Percentiles rank a stretch among this genome's conserved stretches.
Evolutionary conservation across 1,284 basidiomycete genomes (phyloP).

Genomic region (Trametes sp.): DNA sequence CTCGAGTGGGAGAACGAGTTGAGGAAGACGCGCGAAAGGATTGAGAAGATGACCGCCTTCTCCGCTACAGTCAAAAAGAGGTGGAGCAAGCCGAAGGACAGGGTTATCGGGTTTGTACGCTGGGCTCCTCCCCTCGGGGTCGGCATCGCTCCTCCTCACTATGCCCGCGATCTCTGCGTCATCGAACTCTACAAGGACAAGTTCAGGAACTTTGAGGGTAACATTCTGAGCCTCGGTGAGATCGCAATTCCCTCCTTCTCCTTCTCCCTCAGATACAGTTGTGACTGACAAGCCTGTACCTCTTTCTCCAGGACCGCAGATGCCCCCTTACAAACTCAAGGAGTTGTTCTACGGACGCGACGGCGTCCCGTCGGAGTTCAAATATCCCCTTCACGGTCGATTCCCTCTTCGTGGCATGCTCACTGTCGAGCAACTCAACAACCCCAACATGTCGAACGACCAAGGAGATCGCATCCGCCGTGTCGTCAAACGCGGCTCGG

Average conservation of each 20-base stretch:
- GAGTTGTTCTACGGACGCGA: neutral
- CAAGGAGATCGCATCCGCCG: conserved; percentile 36
- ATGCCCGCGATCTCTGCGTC: conserved; percentile 43
- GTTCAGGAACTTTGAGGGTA: conserved; percentile 41
- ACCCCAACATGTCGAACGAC: no score
- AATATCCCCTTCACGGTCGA: conserved; percentile 43
- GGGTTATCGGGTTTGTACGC: conserved; percentile 40
- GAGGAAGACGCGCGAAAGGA: no score
- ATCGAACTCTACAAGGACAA: conserved; percentile 42
- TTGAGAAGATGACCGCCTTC: no score
- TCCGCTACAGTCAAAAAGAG: conserved; percentile 28
- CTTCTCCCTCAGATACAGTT: no score
- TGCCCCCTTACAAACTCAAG: conserved; percentile 31
- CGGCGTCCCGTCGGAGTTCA: conserved; percentile 38
- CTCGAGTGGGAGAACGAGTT: no score
- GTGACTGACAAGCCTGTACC: no score
- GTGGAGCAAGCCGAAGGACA: conserved; percentile 37
- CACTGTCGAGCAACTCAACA: conserved; percentile 40
- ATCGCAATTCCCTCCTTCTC: no score
- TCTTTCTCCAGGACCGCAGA: conserved; percentile 41
- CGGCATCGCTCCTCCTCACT: conserved; percentile 35
- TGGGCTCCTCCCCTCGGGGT: conserved; percentile 42
- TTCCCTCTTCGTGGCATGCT: conserved; percentile 42
- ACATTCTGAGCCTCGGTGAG: conserved; percentile 44
- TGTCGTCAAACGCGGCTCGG: conserved; percentile 32